phyloP scores from a whole-genome alignment of 768 basidiomycete genomes.

The Termitomyces sp. region DNA sequence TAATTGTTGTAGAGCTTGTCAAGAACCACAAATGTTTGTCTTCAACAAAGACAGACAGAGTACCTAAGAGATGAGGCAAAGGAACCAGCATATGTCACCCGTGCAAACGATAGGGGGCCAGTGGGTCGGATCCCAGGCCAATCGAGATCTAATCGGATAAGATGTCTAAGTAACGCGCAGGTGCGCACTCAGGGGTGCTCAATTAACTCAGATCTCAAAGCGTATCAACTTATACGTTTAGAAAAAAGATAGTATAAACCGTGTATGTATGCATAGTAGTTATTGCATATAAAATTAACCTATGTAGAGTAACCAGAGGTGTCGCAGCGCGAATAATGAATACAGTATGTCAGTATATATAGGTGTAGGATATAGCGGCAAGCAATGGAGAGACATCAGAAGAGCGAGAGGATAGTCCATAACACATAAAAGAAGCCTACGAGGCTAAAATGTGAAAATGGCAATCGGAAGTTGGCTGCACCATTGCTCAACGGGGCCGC shows the following conservation, averaged over 20 bases:
- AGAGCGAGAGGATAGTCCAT: background rate
- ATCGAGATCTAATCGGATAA: background rate
- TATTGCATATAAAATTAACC: too few species aligned
- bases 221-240: too few species aligned
- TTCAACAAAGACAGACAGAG: too few species aligned
- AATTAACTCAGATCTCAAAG: too few species aligned
- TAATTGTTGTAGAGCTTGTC: too few species aligned
- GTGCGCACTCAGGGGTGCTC: too few species aligned
- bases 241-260: too few species aligned
- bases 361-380: background rate
- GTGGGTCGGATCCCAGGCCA: background rate
- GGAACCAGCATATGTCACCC: background rate
- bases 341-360: background rate
- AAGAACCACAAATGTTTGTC: too few species aligned
- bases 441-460: background rate
- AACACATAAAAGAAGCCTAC: background rate
- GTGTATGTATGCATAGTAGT: background rate
- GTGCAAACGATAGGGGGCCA: background rate
- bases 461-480: constrained; percentile 7
- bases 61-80: background rate
- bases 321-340: too few species aligned
- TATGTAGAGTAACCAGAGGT: background rate
- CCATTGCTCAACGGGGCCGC: background rate
- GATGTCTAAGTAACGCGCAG: too few species aligned
- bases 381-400: background rate